Evolutionary conservation across 352 stramenopile genomes (phyloP).

Genomic region (Globisporangium rhizosaccharum): DNA sequence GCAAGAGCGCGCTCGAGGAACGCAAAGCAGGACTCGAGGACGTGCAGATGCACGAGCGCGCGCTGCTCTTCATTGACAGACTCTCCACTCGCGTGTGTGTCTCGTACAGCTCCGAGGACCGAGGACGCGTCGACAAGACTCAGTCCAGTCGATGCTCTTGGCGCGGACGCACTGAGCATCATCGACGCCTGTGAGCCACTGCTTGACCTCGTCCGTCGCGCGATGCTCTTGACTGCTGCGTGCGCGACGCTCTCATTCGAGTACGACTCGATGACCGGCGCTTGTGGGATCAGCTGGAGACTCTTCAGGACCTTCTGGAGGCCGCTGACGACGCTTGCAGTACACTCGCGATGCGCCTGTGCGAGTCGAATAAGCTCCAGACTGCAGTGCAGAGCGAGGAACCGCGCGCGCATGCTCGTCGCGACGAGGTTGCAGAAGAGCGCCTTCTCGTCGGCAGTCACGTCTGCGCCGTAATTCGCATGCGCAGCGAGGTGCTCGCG

Average conservation of each 20-base stretch:
- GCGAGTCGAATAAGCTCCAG: constrained; percentile 26
- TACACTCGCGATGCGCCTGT: constrained; percentile 24
- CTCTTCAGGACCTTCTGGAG: constrained; percentile 26
- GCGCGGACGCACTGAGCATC: neutral
- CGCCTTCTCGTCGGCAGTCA: constrained; percentile 44
- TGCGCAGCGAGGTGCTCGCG: constrained; percentile 41
- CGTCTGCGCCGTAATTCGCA: constrained; percentile 36
- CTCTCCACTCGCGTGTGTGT: neutral
- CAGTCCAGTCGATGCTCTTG: neutral
- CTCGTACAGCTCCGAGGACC: constrained; percentile 22
- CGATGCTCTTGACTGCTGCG: neutral
- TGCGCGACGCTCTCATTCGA: neutral
- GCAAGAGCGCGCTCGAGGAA: constrained; percentile 25
- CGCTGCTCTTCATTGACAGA: neutral
- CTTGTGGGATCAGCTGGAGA: constrained; percentile 24
- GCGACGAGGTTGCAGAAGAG: constrained; percentile 60
- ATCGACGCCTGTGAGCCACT: constrained; percentile 7
- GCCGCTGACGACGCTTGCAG: constrained; percentile 15
- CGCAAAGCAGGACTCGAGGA: constrained; percentile 46
- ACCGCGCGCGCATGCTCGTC: constrained; percentile 21
- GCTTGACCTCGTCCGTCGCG: constrained; percentile 4
- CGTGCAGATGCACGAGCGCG: constrained; percentile 40
- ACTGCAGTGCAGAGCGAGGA: constrained; percentile 39
- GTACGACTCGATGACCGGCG: neutral
- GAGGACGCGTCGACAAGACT: constrained; percentile 20